Conservation (phyloP, 805 yeast genomes). For the Wickerhamomyces ciferrii region DNA sequence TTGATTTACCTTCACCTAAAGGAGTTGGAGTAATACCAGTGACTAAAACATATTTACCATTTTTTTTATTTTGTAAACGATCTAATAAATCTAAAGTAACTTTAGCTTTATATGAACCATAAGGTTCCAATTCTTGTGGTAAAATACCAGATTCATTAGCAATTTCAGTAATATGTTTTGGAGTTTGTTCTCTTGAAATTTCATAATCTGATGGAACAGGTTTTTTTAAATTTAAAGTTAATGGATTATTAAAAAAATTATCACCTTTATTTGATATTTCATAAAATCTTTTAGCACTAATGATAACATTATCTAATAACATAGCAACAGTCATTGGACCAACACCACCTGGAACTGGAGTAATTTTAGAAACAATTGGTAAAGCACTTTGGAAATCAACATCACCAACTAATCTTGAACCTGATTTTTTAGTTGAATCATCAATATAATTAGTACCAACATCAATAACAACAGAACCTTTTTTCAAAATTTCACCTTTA, state of each 20-base stretch:
- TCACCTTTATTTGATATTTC: slow-evolving; percentile 33
- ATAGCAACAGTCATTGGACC: slow-evolving; percentile 99
- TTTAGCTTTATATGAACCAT: slow-evolving; percentile 88
- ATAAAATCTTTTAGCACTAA: slow-evolving; percentile 65
- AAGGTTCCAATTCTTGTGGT: slow-evolving; percentile 77
- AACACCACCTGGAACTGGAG: slow-evolving; percentile 99
- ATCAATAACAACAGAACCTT: slow-evolving; percentile 82
- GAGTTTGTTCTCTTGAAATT: slow-evolving; percentile 83
- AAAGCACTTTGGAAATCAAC: slow-evolving; percentile 75
- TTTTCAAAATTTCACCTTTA: slow-evolving; percentile 83
- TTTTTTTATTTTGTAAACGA: slow-evolving; percentile 54
- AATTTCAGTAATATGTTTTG: slow-evolving; percentile 71
- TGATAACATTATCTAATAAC: slow-evolving; percentile 78
- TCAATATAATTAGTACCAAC: slow-evolving; percentile 92
- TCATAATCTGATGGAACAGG: slow-evolving; percentile 93
- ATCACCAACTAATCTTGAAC: slow-evolving; percentile 88
- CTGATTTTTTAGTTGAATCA: slow-evolving; percentile 70
- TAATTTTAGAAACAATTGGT: slow-evolving; percentile 60
- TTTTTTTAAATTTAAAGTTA: slow-evolving; percentile 43
- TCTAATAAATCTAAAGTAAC: slow-evolving; percentile 64
- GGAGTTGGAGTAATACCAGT: slow-evolving; percentile 99
- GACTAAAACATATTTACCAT: slow-evolving; percentile 86
- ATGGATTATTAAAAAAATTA: slow-evolving; percentile 45
- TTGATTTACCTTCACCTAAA: slow-evolving; percentile 95
- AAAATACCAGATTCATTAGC: slow-evolving; percentile 82